Base-by-base conservation (phyloP, 345 rosid species). In the Eucalyptus erythrocorys region DNA sequence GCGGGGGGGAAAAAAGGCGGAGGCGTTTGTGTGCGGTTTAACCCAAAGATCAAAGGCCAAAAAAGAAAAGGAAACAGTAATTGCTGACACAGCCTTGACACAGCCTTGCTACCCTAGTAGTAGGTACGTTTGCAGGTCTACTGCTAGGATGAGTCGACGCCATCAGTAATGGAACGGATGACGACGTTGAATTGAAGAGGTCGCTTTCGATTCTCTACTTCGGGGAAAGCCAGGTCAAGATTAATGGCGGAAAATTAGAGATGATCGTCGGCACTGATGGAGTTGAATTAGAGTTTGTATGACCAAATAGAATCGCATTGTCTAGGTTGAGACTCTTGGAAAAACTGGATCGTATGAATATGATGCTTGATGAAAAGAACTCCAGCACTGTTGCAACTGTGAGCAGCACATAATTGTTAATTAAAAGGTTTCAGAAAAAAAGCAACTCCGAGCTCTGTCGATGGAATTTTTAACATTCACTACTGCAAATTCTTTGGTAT, bases 401-500 rank as follows among this genome's bases (percentile, higher is more conserved):
- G 34, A 13, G 34, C 34, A 61, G 34, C 19, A 61, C 34, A 30
- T 61, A 61, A 61, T 34, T 16, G 16, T 61, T 12, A 27, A 57
- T 57, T 24, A 57, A 26, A 57, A 26, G n/a, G 66, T 57, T n/a
- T 57, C 0, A 26, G 1, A 50, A 32, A 61, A 66, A 66, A 66
- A 11, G 22, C 3, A 66, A 14, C 40, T 15, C 40, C 22, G 3
- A 10, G 6, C 76, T n/a, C 40, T 4, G 10, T 66, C 76, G 0
- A 3, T 15, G 11, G 40, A n/a, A 66, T 66, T 14, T 6, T 50
- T 50, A 50, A 17, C 53, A 50, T 50, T 6, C 53, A 1, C 8
- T 50, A 17, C 8, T 0, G 19, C 22, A 50, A 50, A 50, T 17
- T 50, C 4, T 50, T 17, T 0, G 2, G 22, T 50, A 50, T 50